Evolutionary conservation across 1,284 basidiomycete genomes (phyloP), one percentile per base, ranked within the genome.

Genomic region (Mycena citricolor): DNA sequence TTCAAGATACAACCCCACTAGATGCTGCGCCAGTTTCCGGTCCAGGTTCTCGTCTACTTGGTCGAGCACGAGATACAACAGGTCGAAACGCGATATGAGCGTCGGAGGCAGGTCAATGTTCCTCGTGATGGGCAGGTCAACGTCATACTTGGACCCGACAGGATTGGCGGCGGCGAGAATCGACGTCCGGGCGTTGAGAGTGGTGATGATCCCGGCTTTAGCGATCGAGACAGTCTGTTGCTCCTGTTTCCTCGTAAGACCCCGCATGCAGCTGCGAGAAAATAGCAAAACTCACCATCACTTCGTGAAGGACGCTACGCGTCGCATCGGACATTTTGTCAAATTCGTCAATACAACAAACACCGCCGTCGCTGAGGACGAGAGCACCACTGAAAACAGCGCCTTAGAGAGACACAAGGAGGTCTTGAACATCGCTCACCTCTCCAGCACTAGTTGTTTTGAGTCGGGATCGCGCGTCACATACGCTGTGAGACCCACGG

Each of bases 201-300:
- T 98, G 1, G 95, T 99, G 63, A 98, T 99, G 60, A 99, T 99
- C 8, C 97, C 97, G 0, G 95, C 95, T 68, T 99, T 99, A n/a
- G 97, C 97, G 49, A 99, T 95, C 2, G 94, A 98, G 3, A 99
- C 94, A 0, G 95, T 99, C 86, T 99, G 95, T 85, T 99, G 95
- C 79, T 99, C 95, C 91, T 92, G 54, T n/a, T n/a, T n/a, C n/a
- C n/a, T n/a, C n/a, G n/a, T n/a, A n/a, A n/a, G n/a, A n/a, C n/a
- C n/a, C n/a, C n/a, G n/a, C n/a, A n/a, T n/a, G n/a, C n/a, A n/a
- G n/a, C n/a, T n/a, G n/a, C n/a, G 6, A 16, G 25, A 23, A 11
- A 2, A 20, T 20, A 23, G 11, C 34, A 31, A 26, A 20, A 61
- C 81, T 45, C 53, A 92, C 92, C 95, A 99, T 99, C 29, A 98